Base-by-base conservation (phyloP, 73 alveolate genomes). In the Paramecium caudatum region DNA sequence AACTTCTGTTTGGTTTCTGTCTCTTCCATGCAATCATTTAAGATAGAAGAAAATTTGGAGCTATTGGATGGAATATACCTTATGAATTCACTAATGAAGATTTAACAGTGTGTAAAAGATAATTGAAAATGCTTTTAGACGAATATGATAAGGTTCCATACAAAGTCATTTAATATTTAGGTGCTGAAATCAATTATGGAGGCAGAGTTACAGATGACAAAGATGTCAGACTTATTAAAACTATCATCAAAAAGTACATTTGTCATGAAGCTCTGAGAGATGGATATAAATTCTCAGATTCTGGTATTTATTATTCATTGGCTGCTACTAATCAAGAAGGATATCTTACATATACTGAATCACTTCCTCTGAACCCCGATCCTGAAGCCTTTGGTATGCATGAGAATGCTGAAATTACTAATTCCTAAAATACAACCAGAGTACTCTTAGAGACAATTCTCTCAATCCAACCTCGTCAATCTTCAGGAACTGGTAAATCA, bases 11-110 rank as follows among this genome's bases (percentile, higher is more conserved):
- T 85, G 99, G 99, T n/a, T 93, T 98, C 90, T 98, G 99, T 93
- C 97, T 98, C 93, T 98, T 98, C 99, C 99, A 98, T 93, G 99
- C 99, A 6, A 95, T 98, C 7, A 98, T 98, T 46, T 98, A 97
- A 94, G 99, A 98, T 82, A 95, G 99, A 55, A 95, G 99, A 62
- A 97, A 98, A 88, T 96, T 97, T 82, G 99, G 99, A 1, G 98
- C 99, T 27, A 96, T 96, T 69, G 99, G 99, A 13, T 97, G 99
- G 99, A 96, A 97, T 93, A 94, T 97, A 19, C 96, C 97, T 34
- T 97, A 96, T 87, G 99, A 96, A 49, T 96, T 97, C 91, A 96
- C 99, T 15, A 94, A 93, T 85, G 99, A 96, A 92, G 99, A 96
- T 91, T 93, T 97, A 46, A 94, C 95, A 61, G 99, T 96, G 43